A percentile compares a stretch with the other conserved stretches of the same genome.
phyloP scores from a whole-genome alignment of 768 basidiomycete genomes.

The Pisolithus sp. region DNA sequence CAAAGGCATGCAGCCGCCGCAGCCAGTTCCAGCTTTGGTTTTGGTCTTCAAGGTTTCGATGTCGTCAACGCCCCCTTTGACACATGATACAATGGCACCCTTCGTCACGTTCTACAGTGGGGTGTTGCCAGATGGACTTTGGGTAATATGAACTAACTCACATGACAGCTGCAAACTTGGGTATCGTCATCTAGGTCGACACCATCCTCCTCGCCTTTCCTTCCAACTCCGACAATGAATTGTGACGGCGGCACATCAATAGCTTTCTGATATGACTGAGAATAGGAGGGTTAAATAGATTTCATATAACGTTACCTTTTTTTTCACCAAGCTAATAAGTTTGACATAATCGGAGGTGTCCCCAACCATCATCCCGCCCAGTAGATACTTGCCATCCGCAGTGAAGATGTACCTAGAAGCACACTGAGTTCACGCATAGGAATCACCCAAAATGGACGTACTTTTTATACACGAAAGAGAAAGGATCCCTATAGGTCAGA shows the following conservation, averaged over 20 bases:
- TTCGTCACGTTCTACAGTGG: slow-evolving; percentile 54
- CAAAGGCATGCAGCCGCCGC: slow-evolving; percentile 68
- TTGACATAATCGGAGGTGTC: slow-evolving; percentile 64
- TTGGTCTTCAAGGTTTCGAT: slow-evolving; percentile 53
- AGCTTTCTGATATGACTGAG: slow-evolving; percentile 40
- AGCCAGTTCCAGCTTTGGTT: slow-evolving; percentile 69
- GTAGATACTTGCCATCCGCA: slow-evolving; percentile 60
- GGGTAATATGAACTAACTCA: slow-evolving; percentile 12
- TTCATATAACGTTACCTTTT: slow-evolving; percentile 39
- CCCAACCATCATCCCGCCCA: slow-evolving; percentile 81
- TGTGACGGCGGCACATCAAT: slow-evolving; percentile 59
- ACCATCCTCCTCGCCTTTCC: slow-evolving; percentile 49
- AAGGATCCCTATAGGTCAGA: slow-evolving; percentile 66
- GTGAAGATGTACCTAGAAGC: slow-evolving; percentile 54
- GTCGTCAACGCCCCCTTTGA: slow-evolving; percentile 42
- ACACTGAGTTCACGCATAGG: neutral
- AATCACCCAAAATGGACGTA: slow-evolving; percentile 6
- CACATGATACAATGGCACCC: slow-evolving; percentile 44
- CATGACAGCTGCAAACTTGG: slow-evolving; percentile 68
- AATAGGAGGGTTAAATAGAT: neutral
- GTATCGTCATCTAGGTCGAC: slow-evolving; percentile 66
- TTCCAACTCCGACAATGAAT: slow-evolving; percentile 54
- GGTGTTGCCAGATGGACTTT: neutral
- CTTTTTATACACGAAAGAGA: slow-evolving; percentile 68
- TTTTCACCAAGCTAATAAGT: slow-evolving; percentile 63